Evolutionary conservation across 1,139 yeast genomes (phyloP), one percentile per base, ranked within the genome.

Genomic region (Debaryomyces psychrophilus): DNA sequence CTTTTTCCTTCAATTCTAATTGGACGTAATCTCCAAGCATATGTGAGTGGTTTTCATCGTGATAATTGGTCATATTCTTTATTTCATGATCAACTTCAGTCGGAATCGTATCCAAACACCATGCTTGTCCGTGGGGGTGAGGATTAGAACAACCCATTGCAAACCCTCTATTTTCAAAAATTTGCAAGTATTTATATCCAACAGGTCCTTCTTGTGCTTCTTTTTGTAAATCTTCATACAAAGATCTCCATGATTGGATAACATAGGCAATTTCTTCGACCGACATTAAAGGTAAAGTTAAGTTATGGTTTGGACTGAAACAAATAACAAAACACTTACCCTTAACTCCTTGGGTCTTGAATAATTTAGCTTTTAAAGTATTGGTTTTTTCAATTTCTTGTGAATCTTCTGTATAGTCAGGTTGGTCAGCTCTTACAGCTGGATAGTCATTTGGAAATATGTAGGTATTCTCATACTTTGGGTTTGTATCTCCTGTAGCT

Each of bases 111-210:
- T 81, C 85, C 45, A 86, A 73, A 64, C 87, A 81, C 93, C 93
- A 86, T 8, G 87, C 90, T 66, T 86, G 93, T 14, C 84, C 83
- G 57, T 86, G 93, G 11, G 92, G 92, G 61, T 86, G 93, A 3
- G 90, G 87, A 59, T 86, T 86, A 2, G 90, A 84, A 59, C 92
- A 86, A 31, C 93, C 92, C 93, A 86, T 86, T 6, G 88, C 87
- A 43, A 82, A 73, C 25, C 93, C 93, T 66, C 85, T 86, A 63
- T 86, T 86, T 60, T 86, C 93, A 60, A 86, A 86, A 39, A 86
- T 83, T 66, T 85, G 92, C 51, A 86, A 68, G 64, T 86, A 85
- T 51, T 73, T 75, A 60, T 64, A 79, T 23, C 85, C 81, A 25
- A 77, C 77, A 4, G 63, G 62, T 27, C 71, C 72, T 4, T 59